A percentile compares a stretch with the other conserved stretches of the same genome.
Conservation (phyloP, 2,329 filamentous ascomycete species). For the Microcyclospora tardicrescens region DNA sequence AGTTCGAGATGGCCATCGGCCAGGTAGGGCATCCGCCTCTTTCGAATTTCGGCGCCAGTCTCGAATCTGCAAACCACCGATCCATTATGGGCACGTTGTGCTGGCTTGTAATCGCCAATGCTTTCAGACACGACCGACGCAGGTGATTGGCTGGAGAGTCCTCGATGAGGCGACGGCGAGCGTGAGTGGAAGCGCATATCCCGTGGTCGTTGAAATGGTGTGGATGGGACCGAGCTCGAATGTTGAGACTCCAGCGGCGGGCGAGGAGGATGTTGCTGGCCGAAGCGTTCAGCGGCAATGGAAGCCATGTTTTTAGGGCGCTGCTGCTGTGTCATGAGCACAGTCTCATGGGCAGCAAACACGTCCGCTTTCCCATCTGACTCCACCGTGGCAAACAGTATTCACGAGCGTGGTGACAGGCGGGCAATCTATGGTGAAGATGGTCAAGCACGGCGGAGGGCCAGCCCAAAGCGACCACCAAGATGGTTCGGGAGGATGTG, state of each 20-base stretch:
- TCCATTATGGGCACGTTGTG: slow-evolving; percentile 36
- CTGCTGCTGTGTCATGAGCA: slow-evolving; percentile 16
- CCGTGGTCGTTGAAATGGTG: slow-evolving; percentile 76
- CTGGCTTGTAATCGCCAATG: slow-evolving; percentile 46
- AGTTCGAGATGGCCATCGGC: slow-evolving; percentile 70
- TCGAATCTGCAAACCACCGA: slow-evolving; percentile 69
- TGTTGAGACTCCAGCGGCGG: slow-evolving; percentile 38
- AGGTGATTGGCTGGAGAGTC: slow-evolving; percentile 67
- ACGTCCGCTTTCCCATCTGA: slow-evolving; percentile 5
- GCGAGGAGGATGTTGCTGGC: slow-evolving; percentile 13
- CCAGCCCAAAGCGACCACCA: no score
- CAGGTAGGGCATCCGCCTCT: slow-evolving; percentile 74
- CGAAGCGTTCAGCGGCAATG: slow-evolving; percentile 7
- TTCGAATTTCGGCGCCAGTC: slow-evolving; percentile 66
- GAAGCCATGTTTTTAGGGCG: slow-evolving; percentile 3
- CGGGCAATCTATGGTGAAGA: no score
- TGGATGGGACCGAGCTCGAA: slow-evolving; percentile 85
- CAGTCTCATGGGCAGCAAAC: slow-evolving; percentile 11
- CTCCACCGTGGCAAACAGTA: slow-evolving; percentile 3
- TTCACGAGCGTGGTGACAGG: no score
- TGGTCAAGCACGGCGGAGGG: no score
- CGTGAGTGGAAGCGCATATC: slow-evolving; percentile 69
- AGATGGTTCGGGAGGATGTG: no score
- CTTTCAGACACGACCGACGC: slow-evolving; percentile 84
- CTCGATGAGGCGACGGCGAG: slow-evolving; percentile 64